Conservation (phyloP, 1,284 basidiomycete species). For the Gomphus bonarii region DNA sequence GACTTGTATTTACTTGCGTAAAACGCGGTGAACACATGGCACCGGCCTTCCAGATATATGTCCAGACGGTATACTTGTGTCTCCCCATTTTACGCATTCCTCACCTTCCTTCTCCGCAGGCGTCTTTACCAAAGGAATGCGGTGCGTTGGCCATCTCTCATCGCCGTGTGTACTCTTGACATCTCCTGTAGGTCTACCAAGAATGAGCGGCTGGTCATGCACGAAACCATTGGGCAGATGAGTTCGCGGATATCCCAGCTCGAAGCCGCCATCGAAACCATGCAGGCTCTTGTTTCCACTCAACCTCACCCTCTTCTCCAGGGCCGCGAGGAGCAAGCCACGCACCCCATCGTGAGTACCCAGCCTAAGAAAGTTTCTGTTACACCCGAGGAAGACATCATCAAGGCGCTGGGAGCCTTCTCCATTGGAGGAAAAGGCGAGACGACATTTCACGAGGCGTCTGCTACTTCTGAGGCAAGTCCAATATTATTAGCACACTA, state of each 20-base stretch:
- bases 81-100: not conserved
- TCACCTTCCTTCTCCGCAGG: not conserved
- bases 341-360: constrained; percentile 10
- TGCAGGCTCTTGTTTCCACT: constrained; percentile 9
- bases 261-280: constrained; percentile 5
- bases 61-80: constrained; percentile 4
- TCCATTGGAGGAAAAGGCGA: constrained; percentile 11
- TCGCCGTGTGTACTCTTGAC: not conserved
- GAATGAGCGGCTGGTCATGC: constrained; percentile 11
- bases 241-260: constrained; percentile 7
- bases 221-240: constrained; percentile 10
- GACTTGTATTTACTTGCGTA: not conserved
- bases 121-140: constrained; percentile 10
- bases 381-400: constrained; percentile 9
- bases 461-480: constrained; percentile 7
- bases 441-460: constrained; percentile 10
- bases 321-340: not conserved
- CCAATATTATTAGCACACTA: not conserved
- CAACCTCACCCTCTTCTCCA: constrained; percentile 9
- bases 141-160: not conserved
- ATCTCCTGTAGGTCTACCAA: constrained; percentile 5
- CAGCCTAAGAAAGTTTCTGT: constrained; percentile 3
- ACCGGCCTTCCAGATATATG: constrained; percentile 8
- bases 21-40: not conserved
- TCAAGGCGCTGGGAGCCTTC: constrained; percentile 9